Conservation (phyloP, 2,329 filamentous ascomycete genomes). For the Chaetomium olivaceum region DNA sequence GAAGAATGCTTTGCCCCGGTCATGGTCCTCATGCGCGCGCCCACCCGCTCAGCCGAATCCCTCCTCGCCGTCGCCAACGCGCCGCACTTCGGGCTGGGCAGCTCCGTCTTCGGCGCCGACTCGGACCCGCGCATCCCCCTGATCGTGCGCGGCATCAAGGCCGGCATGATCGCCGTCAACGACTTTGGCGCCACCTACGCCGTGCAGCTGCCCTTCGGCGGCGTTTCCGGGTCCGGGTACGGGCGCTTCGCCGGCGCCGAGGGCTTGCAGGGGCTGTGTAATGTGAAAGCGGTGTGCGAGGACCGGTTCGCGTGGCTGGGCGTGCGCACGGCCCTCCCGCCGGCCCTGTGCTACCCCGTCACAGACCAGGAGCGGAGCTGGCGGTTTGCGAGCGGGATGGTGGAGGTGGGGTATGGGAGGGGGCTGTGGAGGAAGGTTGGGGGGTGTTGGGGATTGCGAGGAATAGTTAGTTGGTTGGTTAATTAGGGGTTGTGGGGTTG, state of each 20-base stretch:
- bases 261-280: constrained; percentile 80
- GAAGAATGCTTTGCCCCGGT: constrained; percentile 93
- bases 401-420: constrained; percentile 60
- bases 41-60: constrained; percentile 56
- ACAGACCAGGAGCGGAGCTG: constrained; percentile 62
- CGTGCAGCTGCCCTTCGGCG: constrained; percentile 91
- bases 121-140: constrained; percentile 58
- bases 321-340: constrained; percentile 75
- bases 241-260: constrained; percentile 91
- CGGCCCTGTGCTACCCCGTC: constrained; percentile 79
- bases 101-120: constrained; percentile 79
- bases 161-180: constrained; percentile 92
- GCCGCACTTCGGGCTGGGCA: constrained; percentile 81
- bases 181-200: constrained; percentile 95
- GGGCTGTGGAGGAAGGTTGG: constrained; percentile 28
- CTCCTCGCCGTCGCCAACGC: constrained; percentile 80
- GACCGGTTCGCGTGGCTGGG: constrained; percentile 67
- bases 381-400: constrained; percentile 62
- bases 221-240: constrained; percentile 85
- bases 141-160: constrained; percentile 68
- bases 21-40: constrained; percentile 78
- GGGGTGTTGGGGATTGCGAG: constrained; percentile 34
- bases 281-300: constrained; percentile 80
- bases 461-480: constrained; percentile 31
- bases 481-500: too few species aligned